phyloP scores from a whole-genome alignment of 2,329 filamentous ascomycete genomes.

The Lithohypha guttulata region DNA sequence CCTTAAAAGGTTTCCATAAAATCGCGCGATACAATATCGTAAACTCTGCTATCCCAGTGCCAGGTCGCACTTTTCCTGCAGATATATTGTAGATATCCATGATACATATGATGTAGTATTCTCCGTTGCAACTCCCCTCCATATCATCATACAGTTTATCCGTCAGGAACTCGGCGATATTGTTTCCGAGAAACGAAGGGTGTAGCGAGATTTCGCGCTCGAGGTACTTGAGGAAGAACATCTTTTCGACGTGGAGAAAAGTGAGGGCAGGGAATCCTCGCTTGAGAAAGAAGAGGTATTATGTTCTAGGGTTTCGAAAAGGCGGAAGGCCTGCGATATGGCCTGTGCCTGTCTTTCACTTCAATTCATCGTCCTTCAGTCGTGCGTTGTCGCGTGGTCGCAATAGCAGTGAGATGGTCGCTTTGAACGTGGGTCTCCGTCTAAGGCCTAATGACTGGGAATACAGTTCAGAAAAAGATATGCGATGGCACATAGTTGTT shows the following conservation, averaged over 20 bases:
- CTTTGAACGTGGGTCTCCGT: too few species aligned
- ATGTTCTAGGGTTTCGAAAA: too few species aligned
- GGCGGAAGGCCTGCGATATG: not conserved
- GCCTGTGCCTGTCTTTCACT: not conserved
- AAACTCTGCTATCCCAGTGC: conserved; percentile 86
- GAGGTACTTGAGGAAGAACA: conserved; percentile 98
- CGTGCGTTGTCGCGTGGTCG: too few species aligned
- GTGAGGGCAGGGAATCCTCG: too few species aligned
- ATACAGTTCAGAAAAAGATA: too few species aligned
- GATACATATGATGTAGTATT: conserved; percentile 95
- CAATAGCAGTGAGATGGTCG: too few species aligned
- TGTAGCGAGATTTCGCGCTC: conserved; percentile 91
- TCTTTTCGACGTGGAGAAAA: too few species aligned
- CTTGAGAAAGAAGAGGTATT: too few species aligned
- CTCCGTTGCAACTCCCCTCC: conserved; percentile 88
- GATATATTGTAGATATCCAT: conserved; percentile 95
- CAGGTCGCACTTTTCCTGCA: conserved; percentile 81
- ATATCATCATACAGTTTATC: conserved; percentile 84
- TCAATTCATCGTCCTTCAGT: conserved; percentile 1
- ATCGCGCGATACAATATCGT: conserved; percentile 91
- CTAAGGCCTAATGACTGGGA: too few species aligned
- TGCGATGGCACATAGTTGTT: too few species aligned
- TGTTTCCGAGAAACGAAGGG: conserved; percentile 90
- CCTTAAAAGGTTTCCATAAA: conserved; percentile 95
- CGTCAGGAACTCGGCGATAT: conserved; percentile 84